phyloP scores from a whole-genome alignment of 2,329 filamentous ascomycete genomes.

The Pestalotiopsis sp. region DNA sequence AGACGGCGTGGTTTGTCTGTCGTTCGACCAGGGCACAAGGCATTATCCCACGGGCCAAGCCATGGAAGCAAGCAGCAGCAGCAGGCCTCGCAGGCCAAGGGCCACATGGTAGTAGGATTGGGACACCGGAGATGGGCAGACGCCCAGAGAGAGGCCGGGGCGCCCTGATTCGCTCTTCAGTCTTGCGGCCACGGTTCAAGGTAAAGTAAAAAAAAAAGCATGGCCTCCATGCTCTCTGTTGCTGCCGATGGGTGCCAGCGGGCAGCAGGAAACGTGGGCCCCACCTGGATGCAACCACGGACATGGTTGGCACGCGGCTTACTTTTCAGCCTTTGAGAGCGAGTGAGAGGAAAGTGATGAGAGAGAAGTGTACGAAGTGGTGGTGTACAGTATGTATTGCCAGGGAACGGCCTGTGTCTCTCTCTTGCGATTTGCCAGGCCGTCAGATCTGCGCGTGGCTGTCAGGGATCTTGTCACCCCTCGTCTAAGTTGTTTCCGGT shows the following conservation, averaged over 20 bases:
- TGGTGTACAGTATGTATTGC: not conserved
- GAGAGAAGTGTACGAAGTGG: not conserved
- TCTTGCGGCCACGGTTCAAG: not conserved
- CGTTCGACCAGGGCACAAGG: not conserved
- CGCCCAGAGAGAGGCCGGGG: not conserved
- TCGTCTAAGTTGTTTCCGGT: slow-evolving; percentile 30
- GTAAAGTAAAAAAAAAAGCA: not conserved
- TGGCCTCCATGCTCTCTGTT: slow-evolving; percentile 9
- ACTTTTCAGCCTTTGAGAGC: not conserved
- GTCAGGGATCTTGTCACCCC: slow-evolving; percentile 35
- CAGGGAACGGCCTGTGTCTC: not conserved
- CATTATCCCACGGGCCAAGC: not conserved
- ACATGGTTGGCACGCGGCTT: slow-evolving; percentile 3
- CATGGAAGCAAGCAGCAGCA: not conserved
- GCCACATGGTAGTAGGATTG: not conserved
- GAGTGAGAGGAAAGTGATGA: not conserved
- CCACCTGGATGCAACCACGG: slow-evolving; percentile 11
- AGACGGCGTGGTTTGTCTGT: not conserved
- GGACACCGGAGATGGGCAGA: not conserved
- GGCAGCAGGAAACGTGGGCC: not conserved
- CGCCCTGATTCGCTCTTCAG: not conserved
- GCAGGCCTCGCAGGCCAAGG: not conserved
- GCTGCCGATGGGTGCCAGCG: slow-evolving; percentile 11
- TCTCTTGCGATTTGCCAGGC: slow-evolving; percentile 9
- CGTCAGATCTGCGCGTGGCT: slow-evolving; percentile 41